Base-by-base conservation (phyloP, 2,329 filamentous ascomycete species). In the Penicillium griseofulvum region DNA sequence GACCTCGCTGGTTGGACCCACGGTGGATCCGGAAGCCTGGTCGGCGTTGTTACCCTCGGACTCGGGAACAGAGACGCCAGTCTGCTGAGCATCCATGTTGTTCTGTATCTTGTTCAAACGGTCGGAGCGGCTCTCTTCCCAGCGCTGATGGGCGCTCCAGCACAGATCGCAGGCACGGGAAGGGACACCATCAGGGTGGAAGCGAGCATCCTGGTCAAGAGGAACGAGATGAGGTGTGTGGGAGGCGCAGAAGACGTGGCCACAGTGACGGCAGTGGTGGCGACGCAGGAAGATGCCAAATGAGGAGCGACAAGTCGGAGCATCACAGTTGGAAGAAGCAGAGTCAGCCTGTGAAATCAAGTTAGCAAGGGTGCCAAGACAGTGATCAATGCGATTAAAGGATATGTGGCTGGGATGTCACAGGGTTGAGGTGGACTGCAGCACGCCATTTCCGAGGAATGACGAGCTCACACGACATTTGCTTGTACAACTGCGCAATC, bases 241-340 rank as follows among this genome's bases (percentile, higher is more conserved):
- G 33, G 79, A 76, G 56, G 80, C 78, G 73, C 85, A 87, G 68
- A 86, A 87, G 64, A 87, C 81, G 64, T 85, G 81, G 41, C 85
- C 85, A 63, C 85, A 87, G 63, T 85, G 84, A 55, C 85, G 82
- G 71, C 85, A 87, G 71, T 87, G 85, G 66, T 87, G 85, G 55
- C 84, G 83, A 48, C 85, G 83, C 48, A 81, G 77, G 71, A 85
- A 84, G 66, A 86, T 77, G 42, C 81, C 80, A 67, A 87, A 87
- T 19, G 79, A 76, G 39, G 79, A 79, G 47, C 80, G 78, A 71
- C 85, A 87, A 55, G 81, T 78, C 4, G 80, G 78, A 10, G 80
- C 81, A 66, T 82, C 81, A 72, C 85, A 87, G 58, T 74, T 78
- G 41, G 75, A 67, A 51, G 82, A 81, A 58, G 81, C 81, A 52